phyloP scores from a whole-genome alignment of 768 basidiomycete genomes.

The Cyathus striatus region DNA sequence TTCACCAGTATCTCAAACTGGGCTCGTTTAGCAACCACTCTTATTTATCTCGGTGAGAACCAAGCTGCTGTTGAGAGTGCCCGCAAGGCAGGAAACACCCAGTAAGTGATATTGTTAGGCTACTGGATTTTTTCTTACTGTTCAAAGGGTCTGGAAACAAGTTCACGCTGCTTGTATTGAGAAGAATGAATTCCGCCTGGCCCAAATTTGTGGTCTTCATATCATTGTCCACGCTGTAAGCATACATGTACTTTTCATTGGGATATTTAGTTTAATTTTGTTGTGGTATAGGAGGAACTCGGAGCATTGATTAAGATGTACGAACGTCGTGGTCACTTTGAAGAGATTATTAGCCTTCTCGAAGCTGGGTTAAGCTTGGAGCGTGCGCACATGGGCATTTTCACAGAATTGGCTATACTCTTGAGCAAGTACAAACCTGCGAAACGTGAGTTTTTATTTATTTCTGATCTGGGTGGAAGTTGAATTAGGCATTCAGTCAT shows the following conservation, averaged over 20 bases:
- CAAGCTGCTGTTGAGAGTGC: slow-evolving; percentile 98
- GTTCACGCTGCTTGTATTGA: slow-evolving; percentile 98
- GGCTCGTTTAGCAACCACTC: slow-evolving; percentile 95
- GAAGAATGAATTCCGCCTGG: slow-evolving; percentile 94
- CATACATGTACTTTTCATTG: too few relatives aligned
- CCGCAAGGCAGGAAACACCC: slow-evolving; percentile 98
- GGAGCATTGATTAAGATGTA: slow-evolving; percentile 72
- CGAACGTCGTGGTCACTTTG: slow-evolving; percentile 89
- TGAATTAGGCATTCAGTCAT: slow-evolving; percentile 56
- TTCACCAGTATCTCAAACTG: slow-evolving; percentile 98
- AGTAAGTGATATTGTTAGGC: slow-evolving; percentile 44
- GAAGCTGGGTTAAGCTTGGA: slow-evolving; percentile 96
- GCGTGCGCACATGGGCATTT: slow-evolving; percentile 98
- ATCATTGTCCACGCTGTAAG: slow-evolving; percentile 87
- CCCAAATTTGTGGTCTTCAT: slow-evolving; percentile 98
- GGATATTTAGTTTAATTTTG: too few relatives aligned
- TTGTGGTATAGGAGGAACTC: slow-evolving; percentile 78
- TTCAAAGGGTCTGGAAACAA: slow-evolving; percentile 94
- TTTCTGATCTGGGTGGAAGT: neutral
- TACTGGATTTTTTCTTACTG: slow-evolving; percentile 4
- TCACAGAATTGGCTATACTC: slow-evolving; percentile 88
- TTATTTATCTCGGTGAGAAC: slow-evolving; percentile 97
- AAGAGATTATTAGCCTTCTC: slow-evolving; percentile 85
- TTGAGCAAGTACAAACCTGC: slow-evolving; percentile 95
- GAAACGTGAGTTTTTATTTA: slow-evolving; percentile 56